A percentile compares a stretch with the other conserved stretches of the same genome.
These are phyloP conservation scores for Kluyveromyces nonfermentans DNA, from an alignment of 805 yeast genomes.

Conservation along the genomic window DNA sequence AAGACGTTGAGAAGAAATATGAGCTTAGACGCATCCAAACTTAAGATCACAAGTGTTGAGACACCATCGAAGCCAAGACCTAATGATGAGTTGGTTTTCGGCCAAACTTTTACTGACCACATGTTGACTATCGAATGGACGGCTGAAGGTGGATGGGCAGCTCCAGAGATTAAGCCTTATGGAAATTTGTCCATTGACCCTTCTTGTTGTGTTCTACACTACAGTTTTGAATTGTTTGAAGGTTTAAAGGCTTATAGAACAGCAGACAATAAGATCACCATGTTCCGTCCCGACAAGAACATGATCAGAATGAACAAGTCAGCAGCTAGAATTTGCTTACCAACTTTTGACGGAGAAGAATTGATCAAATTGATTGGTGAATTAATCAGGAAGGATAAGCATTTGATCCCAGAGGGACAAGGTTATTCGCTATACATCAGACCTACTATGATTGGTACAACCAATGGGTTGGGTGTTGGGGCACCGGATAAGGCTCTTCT, in stretches of 20 bases:
- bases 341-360: slow-evolving; percentile 74
- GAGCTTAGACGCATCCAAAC: slow-evolving; percentile 43
- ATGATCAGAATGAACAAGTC: slow-evolving; percentile 86
- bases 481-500: slow-evolving; percentile 74
- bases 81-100: slow-evolving; percentile 58
- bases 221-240: slow-evolving; percentile 90
- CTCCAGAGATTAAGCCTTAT: slow-evolving; percentile 84
- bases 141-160: slow-evolving; percentile 67
- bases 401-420: slow-evolving; percentile 71
- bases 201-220: slow-evolving; percentile 83
- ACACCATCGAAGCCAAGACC: slow-evolving; percentile 48
- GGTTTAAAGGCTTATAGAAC: slow-evolving; percentile 88
- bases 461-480: slow-evolving; percentile 79
- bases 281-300: slow-evolving; percentile 88
- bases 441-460: slow-evolving; percentile 93
- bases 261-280: slow-evolving; percentile 53
- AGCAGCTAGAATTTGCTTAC: slow-evolving; percentile 82
- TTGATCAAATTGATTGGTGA: slow-evolving; percentile 67
- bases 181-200: slow-evolving; percentile 74
- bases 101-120: slow-evolving; percentile 74
- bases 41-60: slow-evolving; percentile 38
- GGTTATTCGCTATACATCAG: slow-evolving; percentile 91
- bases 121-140: slow-evolving; percentile 86
- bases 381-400: slow-evolving; percentile 62
- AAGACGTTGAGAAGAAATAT: slow-evolving; percentile 3